phyloP scores from a whole-genome alignment of 768 basidiomycete species.

The Lentinus tigrinus region DNA sequence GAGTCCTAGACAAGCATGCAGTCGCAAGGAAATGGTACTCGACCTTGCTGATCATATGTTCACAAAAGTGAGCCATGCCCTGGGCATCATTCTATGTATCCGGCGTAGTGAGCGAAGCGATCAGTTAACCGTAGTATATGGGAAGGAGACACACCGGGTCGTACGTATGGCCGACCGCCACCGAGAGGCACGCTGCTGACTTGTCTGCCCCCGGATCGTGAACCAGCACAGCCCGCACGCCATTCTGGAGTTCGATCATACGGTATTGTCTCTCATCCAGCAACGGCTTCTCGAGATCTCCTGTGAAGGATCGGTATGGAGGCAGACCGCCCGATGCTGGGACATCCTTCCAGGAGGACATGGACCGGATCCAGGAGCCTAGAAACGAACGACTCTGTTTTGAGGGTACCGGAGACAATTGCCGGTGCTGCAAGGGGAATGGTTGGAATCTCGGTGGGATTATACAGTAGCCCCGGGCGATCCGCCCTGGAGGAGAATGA shows the following conservation, averaged over 20 bases:
- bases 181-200: constrained; percentile 48
- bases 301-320: constrained; percentile 26
- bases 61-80: constrained; percentile 46
- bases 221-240: constrained; percentile 50
- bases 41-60: constrained; percentile 48
- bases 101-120: too few relatives aligned
- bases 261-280: constrained; percentile 42
- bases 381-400: constrained; percentile 1
- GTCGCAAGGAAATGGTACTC: constrained; percentile 10
- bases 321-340: constrained; percentile 10
- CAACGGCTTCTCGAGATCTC: constrained; percentile 31
- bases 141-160: constrained; percentile 38
- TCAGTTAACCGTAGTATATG: neutral
- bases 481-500: neutral
- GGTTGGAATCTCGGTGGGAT: constrained; percentile 9
- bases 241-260: constrained; percentile 45
- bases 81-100: constrained; percentile 37
- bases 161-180: constrained; percentile 48
- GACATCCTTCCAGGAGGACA: constrained; percentile 11
- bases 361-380: constrained; percentile 1
- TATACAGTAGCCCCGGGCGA: constrained; percentile 5
- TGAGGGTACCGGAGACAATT: constrained; percentile 10
- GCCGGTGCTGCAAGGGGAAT: constrained; percentile 5
- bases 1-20: neutral
- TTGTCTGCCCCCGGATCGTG: constrained; percentile 50